phyloP scores from a whole-genome alignment of 2,329 filamentous ascomycete species.

The Pezicula neosporulosa region DNA sequence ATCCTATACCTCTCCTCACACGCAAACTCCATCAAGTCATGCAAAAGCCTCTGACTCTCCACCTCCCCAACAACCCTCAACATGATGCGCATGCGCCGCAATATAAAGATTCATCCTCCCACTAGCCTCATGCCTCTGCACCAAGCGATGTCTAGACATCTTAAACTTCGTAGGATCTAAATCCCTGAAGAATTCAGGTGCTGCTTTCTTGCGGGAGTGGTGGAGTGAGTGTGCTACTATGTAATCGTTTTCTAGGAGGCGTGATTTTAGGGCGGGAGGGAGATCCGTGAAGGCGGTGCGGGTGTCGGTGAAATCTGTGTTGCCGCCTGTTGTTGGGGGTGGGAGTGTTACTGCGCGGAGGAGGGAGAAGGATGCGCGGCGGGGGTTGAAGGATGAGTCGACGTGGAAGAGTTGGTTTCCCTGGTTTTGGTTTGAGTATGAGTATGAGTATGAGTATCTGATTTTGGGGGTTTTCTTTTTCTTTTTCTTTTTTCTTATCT shows the following conservation, averaged over 20 bases:
- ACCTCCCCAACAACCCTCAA: slow-evolving; percentile 34
- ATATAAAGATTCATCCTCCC: slow-evolving; percentile 51
- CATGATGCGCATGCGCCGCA: slow-evolving; percentile 48
- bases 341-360: slow-evolving; percentile 47
- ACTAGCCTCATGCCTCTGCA: slow-evolving; percentile 48
- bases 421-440: no score
- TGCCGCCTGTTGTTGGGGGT: slow-evolving; percentile 41
- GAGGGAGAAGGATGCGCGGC: slow-evolving; percentile 47
- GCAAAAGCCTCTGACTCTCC: slow-evolving; percentile 28
- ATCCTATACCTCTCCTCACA: slow-evolving; percentile 42
- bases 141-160: slow-evolving; percentile 39
- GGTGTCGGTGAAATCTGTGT: slow-evolving; percentile 51
- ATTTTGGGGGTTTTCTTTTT: no score
- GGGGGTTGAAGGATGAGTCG: slow-evolving; percentile 53
- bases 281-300: slow-evolving; percentile 47
- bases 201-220: slow-evolving; percentile 48
- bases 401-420: slow-evolving; percentile 49
- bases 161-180: slow-evolving; percentile 30
- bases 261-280: slow-evolving; percentile 22
- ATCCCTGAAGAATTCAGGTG: slow-evolving; percentile 43
- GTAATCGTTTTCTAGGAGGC: slow-evolving; percentile 35
- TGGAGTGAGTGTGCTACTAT: slow-evolving; percentile 47
- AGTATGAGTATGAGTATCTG: slow-evolving; percentile 20
- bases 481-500: no score
- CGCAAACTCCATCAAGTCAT: slow-evolving; percentile 40